Evolutionary conservation across 1,284 basidiomycete genomes (phyloP).

Genomic region (Rhodotorula sp.): DNA sequence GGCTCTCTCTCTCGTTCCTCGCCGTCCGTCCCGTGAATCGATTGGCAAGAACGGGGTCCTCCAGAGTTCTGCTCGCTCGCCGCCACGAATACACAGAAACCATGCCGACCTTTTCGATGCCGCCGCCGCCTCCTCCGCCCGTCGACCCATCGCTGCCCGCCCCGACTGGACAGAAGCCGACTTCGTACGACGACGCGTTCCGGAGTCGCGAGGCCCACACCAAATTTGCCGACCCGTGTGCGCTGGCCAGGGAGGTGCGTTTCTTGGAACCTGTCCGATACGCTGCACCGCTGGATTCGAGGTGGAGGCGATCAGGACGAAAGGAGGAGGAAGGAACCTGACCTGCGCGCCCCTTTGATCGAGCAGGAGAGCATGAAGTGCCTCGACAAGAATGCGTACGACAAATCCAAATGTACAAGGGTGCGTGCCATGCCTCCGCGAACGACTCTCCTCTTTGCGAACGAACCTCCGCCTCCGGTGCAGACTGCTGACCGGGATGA

Average conservation of each 20-base stretch:
- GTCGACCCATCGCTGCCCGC: neutral
- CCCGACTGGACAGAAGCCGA: conserved; percentile 17
- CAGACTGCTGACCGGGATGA: neutral
- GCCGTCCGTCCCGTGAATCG: too few relatives aligned
- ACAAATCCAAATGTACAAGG: conserved; percentile 32
- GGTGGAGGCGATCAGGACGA: neutral
- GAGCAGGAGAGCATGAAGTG: conserved; percentile 39
- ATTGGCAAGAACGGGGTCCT: too few relatives aligned
- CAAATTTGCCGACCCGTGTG: conserved; percentile 36
- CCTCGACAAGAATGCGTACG: conserved; percentile 31
- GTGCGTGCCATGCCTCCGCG: conserved; percentile 6
- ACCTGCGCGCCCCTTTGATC: neutral
- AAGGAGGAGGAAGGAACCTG: neutral
- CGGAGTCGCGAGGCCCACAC: conserved; percentile 21
- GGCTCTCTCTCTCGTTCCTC: too few relatives aligned
- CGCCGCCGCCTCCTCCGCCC: neutral
- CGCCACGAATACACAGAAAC: neutral
- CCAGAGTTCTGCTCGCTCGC: too few relatives aligned
- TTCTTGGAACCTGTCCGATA: too few relatives aligned
- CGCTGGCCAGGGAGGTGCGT: conserved; percentile 26
- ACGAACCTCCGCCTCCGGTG: too few relatives aligned
- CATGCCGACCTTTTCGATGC: neutral
- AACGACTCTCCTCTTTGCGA: neutral
- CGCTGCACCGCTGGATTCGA: too few relatives aligned
- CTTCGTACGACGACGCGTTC: conserved; percentile 30